Evolutionary conservation across 2,329 filamentous ascomycete genomes (phyloP).

Genomic region (Paraconiothyrium sp.): DNA sequence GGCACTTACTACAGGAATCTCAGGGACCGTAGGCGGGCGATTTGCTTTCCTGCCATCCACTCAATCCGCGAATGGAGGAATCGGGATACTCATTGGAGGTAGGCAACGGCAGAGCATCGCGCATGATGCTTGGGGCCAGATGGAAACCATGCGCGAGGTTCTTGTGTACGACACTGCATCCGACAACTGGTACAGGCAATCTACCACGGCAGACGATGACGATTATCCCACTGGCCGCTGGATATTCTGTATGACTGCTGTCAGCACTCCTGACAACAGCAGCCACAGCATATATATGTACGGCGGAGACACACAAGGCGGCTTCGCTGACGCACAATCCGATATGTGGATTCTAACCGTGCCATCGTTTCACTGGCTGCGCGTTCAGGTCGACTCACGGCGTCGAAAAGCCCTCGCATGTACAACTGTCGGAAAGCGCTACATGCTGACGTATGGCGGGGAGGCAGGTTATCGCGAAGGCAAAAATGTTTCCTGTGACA

Average conservation of each 20-base stretch:
- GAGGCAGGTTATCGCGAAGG: background rate
- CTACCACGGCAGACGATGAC: conserved; percentile 16
- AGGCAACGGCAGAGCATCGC: background rate
- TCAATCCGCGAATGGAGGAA: conserved; percentile 5
- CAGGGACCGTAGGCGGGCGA: conserved; percentile 10
- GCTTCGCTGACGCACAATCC: background rate
- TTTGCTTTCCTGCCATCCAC: conserved; percentile 22
- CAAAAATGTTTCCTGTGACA: conserved; percentile 14
- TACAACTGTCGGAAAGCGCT: conserved; percentile 12
- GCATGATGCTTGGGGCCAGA: conserved; percentile 1
- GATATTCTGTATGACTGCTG: conserved; percentile 20
- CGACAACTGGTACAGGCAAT: conserved; percentile 20
- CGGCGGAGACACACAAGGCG: conserved; percentile 16
- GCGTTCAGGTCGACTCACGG: conserved; percentile 10
- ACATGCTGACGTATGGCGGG: conserved; percentile 26
- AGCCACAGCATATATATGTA: conserved; percentile 29
- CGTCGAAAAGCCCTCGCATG: conserved; percentile 17
- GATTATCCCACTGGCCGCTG: conserved; percentile 13
- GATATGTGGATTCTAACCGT: conserved; percentile 26
- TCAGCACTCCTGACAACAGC: conserved; percentile 22
- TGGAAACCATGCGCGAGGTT: conserved; percentile 22
- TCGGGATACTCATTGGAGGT: conserved; percentile 16
- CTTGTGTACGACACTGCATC: conserved; percentile 21
- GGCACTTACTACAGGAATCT: conserved; percentile 8
- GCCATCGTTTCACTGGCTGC: conserved; percentile 25